phyloP scores from a whole-genome alignment of 139 green algal species.

The Chlamydomonas asymmetrica region DNA sequence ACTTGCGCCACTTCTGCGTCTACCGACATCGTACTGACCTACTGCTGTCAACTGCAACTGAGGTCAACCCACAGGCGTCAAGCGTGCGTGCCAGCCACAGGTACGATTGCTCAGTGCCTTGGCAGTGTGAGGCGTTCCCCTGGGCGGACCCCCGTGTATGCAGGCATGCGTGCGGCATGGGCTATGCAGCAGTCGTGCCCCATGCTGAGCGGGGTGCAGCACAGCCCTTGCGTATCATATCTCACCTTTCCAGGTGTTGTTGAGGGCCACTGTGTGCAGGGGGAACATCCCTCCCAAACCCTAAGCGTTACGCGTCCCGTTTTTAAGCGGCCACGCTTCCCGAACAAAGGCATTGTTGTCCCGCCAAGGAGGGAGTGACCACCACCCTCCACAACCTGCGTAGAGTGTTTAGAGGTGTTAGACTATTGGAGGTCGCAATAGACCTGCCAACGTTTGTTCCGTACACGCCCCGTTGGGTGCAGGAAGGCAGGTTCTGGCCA shows the following conservation, averaged over 20 bases:
- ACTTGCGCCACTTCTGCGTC: not conserved
- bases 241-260: constrained; percentile 75
- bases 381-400: no score
- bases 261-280: constrained; percentile 54
- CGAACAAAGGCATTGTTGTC: constrained; percentile 89
- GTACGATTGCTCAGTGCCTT: not conserved
- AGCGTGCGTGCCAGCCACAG: not conserved
- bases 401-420: no score
- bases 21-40: not conserved
- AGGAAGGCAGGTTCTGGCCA: constrained; percentile 65
- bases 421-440: no score
- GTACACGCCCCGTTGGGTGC: no score
- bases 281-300: constrained; percentile 56
- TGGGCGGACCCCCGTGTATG: no score
- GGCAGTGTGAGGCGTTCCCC: not conserved
- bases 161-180: not conserved
- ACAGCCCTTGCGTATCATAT: not conserved
- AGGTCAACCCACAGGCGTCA: not conserved
- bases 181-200: not conserved
- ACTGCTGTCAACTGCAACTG: not conserved
- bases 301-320: constrained; percentile 69
- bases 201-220: not conserved
- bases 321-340: constrained; percentile 84
- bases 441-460: no score
- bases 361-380: no score